Evolutionary conservation across 345 rosid genomes (phyloP), one percentile per base, ranked within the genome.

Genomic region (Erodium maritimum): DNA sequence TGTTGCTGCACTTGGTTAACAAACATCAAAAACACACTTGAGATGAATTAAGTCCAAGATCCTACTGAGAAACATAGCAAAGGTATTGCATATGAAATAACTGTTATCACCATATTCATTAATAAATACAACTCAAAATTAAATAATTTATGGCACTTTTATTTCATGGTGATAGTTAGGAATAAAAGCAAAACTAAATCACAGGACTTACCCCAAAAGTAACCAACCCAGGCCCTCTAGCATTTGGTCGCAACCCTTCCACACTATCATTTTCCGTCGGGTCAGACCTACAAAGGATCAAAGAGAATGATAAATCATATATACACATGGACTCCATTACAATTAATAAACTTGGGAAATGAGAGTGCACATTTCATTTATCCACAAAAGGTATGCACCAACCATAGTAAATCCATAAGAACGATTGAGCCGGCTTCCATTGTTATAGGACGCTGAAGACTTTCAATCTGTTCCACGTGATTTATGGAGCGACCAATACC

Each of bases 191-290:
- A 42, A 42, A 29, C 8, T 5, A 42, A 7, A 7, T 42, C 8
- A 42, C 48, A 53, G 46, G 33, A 82, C 94, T 78, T 69, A 93
- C 99, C 84, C 99, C 99, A 16, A 89, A 93, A 29, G 97, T 93
- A 64, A 93, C 97, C 77, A 89, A 75, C 46, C 99, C 97, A 25
- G 99, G 97, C 62, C 99, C 99, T 74, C 97, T 89, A 59, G 99
- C 97, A 80, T 93, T 93, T 52, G 97, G 97, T 53, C 97, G 71
- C 72, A 93, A 73, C 57, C 99, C 99, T 81, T 89, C 99, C 54
- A 93, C 99, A n/a, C 99, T 93, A 62, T 93, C 99, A 73, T 93
- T 93, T 75, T 93, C 99, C 2, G 97, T 93, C 56, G 99, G 99
- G 73, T 89, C 99, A 20, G 99, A 93, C 99, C 99, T 93, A 25